Evolutionary conservation across 805 yeast species (phyloP).

Genomic region (Yarrowia hollandica): DNA sequence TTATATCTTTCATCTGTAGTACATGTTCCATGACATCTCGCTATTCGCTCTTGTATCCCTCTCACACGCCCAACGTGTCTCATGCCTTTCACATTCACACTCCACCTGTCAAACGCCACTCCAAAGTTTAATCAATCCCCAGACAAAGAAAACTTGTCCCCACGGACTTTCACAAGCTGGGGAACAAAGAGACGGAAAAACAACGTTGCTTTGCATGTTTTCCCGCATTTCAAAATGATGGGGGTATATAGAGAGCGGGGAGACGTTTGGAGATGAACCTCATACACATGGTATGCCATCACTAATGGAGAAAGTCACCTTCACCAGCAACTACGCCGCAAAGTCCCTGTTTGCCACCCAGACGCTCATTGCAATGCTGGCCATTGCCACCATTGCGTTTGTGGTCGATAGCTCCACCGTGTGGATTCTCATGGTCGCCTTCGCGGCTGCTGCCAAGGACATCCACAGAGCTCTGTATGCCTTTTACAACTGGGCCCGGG

Average conservation of each 20-base stretch:
- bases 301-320: constrained; percentile 28
- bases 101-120: constrained; percentile 1
- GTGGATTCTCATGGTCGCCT: constrained; percentile 16
- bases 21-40: no score
- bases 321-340: constrained; percentile 29
- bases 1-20: no score
- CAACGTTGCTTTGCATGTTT: constrained; percentile 23
- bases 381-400: constrained; percentile 25
- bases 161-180: constrained; percentile 28
- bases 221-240: background rate
- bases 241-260: constrained; percentile 18
- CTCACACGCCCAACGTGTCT: background rate
- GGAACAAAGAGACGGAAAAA: background rate
- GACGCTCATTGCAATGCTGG: constrained; percentile 22
- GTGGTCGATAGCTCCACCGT: constrained; percentile 24
- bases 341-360: constrained; percentile 24
- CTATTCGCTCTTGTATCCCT: no score
- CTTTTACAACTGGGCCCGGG: constrained; percentile 27
- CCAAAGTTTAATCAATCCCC: background rate
- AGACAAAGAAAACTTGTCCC: constrained; percentile 1
- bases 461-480: constrained; percentile 26
- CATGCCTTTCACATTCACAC: constrained; percentile 14
- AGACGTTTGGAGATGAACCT: background rate
- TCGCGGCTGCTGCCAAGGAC: constrained; percentile 23
- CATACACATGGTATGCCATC: constrained; percentile 4